These are phyloP conservation scores for Hebeloma cylindrosporum DNA, from an alignment of 768 basidiomycete genomes.

Conservation along the genomic window DNA sequence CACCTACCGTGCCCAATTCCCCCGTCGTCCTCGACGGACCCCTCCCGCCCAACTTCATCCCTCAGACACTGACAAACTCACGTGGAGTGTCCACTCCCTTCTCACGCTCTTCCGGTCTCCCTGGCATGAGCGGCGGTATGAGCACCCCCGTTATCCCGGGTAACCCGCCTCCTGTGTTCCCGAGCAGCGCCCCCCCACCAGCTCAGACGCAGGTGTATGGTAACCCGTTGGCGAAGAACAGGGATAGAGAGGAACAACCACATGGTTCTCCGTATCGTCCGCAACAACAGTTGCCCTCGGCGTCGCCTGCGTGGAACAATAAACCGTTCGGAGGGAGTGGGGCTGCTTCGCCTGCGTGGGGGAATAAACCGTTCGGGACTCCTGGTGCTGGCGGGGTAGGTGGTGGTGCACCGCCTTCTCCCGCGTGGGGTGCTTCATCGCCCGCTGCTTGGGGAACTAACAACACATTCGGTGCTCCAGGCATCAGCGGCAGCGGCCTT, in stretches of 20 bases:
- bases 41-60: conserved; percentile 22
- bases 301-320: neutral
- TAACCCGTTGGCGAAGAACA: conserved; percentile 19
- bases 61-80: conserved; percentile 20
- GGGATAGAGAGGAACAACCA: conserved; percentile 4
- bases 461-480: no score
- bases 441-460: no score
- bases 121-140: conserved; percentile 11
- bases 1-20: conserved; percentile 14
- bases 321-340: no score
- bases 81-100: conserved; percentile 23
- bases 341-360: no score
- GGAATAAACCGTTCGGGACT: no score
- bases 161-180: conserved; percentile 10
- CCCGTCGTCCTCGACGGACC: conserved; percentile 14
- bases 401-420: no score
- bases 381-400: no score
- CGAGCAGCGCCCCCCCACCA: neutral
- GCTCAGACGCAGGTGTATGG: conserved; percentile 19
- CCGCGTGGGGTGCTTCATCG: no score
- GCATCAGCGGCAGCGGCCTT: no score
- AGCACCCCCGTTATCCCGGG: conserved; percentile 1
- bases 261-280: conserved; percentile 1
- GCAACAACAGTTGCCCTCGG: neutral
- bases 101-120: conserved; percentile 8